Base-by-base conservation (phyloP, 2,329 filamentous ascomycete species). In the Alternaria incomplexa region DNA sequence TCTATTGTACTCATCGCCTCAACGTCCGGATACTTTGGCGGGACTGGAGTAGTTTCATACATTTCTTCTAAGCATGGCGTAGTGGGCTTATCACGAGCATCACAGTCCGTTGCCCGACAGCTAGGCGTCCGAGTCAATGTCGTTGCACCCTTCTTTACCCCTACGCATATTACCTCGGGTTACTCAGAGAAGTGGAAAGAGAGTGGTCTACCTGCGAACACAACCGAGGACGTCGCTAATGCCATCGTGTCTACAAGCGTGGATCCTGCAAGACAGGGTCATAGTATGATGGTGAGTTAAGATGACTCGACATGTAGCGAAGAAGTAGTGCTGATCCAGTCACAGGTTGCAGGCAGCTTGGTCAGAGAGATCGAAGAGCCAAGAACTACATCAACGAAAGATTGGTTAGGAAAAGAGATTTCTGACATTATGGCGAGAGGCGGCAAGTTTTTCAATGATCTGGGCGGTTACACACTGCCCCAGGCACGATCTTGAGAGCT, bases 121-220 rank as follows among this genome's bases (percentile, higher is more conserved):
- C 73, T 80, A 23, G 70, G 73, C 13, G 77, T 85, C 5, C 72
- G 82, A 12, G 76, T 81, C 17, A 85, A 85, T 65, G 81, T 80
- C 5, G 74, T 85, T n/a, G 83, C 82, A 9, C 83, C 84, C 1
- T 85, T 83, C 71, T 78, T 83, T 11, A 85, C 83, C 1, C 80
- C 82, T 4, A 85, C 83, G 13, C 77, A 81, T 46, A 80, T 85
- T 17, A 81, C 83, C 0, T 74, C 73, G 13, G 76, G 79, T 2
- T 81, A 83, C 57, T 72, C 76, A 2, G 67, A 77, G 9, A 61
- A 67, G 23, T 85, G 82, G 82, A 69, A 71, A 22, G 72, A 76
- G 20, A 71, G 75, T 20, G 79, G 79, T 0, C 70, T 85, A 50
- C 80, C 81, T 1, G 71, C 80, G 36, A 84, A 84, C 62, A 79